These are phyloP conservation scores for Prasinococcaceae sp. DNA, from an alignment of 139 green algal species.

Conservation along the genomic window DNA sequence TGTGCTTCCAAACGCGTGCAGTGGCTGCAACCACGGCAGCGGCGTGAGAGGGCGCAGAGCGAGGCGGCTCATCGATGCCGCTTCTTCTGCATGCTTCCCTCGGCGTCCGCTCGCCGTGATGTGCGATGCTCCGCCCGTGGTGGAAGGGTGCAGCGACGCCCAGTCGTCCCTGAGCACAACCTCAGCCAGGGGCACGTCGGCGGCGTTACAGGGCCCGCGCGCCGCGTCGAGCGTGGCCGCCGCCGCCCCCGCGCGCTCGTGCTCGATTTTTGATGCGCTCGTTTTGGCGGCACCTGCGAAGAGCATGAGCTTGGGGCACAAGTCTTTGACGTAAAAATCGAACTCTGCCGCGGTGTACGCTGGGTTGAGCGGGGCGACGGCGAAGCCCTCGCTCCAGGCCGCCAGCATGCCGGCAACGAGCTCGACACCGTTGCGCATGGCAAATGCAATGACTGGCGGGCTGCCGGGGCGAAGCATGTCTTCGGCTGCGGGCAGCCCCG, in stretches of 20 bases:
- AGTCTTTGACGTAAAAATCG: conserved; percentile 22
- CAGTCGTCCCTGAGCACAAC: neutral
- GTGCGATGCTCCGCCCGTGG: neutral
- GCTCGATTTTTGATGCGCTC: no score
- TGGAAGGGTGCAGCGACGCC: neutral
- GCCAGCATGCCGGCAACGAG: no score
- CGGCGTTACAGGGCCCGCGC: neutral
- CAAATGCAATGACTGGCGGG: no score
- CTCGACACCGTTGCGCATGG: no score
- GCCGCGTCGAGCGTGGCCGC: neutral
- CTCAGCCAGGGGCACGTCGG: conserved; percentile 11
- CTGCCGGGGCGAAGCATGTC: no score
- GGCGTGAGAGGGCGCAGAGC: neutral
- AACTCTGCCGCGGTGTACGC: conserved; percentile 25
- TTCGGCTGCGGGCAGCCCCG: no score
- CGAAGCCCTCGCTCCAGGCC: no score
- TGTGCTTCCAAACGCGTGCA: neutral
- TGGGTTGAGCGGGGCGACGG: conserved; percentile 20
- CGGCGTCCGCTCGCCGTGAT: no score
- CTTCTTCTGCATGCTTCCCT: no score
- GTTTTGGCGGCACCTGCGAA: no score
- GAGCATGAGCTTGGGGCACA: conserved; percentile 7
- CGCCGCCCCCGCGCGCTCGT: no score
- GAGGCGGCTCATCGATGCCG: no score
- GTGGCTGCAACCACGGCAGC: neutral